Evolutionary conservation across 2,329 filamentous ascomycete species (phyloP).

Genomic region (Colletotrichum musicola): DNA sequence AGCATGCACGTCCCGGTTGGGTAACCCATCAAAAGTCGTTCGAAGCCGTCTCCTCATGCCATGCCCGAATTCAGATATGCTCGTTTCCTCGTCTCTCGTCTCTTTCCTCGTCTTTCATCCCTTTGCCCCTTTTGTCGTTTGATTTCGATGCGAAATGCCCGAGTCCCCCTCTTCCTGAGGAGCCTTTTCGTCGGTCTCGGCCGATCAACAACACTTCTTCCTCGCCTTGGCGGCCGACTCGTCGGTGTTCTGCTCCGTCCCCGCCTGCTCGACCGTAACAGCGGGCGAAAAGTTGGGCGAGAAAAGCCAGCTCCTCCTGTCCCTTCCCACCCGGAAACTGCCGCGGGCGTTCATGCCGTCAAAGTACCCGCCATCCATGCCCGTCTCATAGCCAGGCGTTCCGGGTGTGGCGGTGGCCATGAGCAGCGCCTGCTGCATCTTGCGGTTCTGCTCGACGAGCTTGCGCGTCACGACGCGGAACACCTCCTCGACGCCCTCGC

Average conservation of each 20-base stretch:
- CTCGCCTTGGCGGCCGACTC: constrained; percentile 40
- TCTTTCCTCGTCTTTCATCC: not conserved
- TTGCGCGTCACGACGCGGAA: constrained; percentile 79
- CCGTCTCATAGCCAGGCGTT: constrained; percentile 60
- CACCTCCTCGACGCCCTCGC: constrained; percentile 96
- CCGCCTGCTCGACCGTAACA: constrained; percentile 60
- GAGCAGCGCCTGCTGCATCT: constrained; percentile 70
- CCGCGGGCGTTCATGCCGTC: constrained; percentile 61
- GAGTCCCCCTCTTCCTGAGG: not conserved
- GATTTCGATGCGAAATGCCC: not conserved
- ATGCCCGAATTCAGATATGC: constrained; percentile 8
- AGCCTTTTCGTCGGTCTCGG: not conserved
- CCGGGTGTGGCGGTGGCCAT: constrained; percentile 67
- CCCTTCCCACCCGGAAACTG: constrained; percentile 70
- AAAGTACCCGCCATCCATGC: constrained; percentile 64
- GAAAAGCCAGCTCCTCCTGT: constrained; percentile 71
- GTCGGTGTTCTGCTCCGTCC: constrained; percentile 43
- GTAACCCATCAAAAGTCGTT: not conserved
- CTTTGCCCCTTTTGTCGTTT: not conserved
- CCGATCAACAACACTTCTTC: constrained; percentile 45
- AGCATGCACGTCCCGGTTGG: not conserved
- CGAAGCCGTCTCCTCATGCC: not conserved
- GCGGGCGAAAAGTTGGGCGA: constrained; percentile 66
- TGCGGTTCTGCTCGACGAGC: constrained; percentile 73
- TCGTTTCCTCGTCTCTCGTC: not conserved